phyloP scores from a whole-genome alignment of 768 basidiomycete species.

The Gymnopilus dilepis region DNA sequence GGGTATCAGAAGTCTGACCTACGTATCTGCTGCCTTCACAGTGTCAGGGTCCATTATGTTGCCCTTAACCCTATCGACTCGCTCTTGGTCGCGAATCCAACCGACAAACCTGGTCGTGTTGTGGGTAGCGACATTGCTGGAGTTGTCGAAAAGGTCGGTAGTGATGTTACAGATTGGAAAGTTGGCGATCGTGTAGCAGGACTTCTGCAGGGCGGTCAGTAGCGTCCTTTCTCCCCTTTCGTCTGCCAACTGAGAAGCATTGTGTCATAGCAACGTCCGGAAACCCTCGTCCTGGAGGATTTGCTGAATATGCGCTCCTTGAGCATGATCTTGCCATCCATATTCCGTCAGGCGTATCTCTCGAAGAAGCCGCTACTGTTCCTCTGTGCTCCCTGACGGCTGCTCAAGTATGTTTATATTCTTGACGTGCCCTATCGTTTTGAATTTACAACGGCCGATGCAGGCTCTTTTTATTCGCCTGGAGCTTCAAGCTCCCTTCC shows the following conservation, averaged over 20 bases:
- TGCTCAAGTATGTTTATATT: slow-evolving; percentile 32
- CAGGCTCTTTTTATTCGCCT: slow-evolving; percentile 40
- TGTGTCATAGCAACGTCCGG: slow-evolving; percentile 34
- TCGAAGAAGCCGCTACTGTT: slow-evolving; percentile 38
- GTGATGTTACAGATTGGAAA: slow-evolving; percentile 32
- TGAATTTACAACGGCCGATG: neutral
- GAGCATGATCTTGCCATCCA: slow-evolving; percentile 38
- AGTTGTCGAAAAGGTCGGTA: slow-evolving; percentile 35
- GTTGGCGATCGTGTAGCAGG: slow-evolving; percentile 40
- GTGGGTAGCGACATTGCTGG: slow-evolving; percentile 44
- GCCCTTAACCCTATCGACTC: slow-evolving; percentile 43
- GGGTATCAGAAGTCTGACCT: neutral
- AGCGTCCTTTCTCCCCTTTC: neutral
- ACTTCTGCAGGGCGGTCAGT: slow-evolving; percentile 38
- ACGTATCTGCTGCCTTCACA: neutral
- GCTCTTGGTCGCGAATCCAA: slow-evolving; percentile 31
- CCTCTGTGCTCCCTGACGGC: slow-evolving; percentile 39
- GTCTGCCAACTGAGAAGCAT: neutral
- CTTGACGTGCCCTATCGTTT: neutral
- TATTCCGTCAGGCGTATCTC: slow-evolving; percentile 31
- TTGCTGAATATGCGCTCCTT: slow-evolving; percentile 39
- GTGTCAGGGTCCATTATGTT: slow-evolving; percentile 36
- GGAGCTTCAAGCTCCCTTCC: slow-evolving; percentile 34
- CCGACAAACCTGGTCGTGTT: slow-evolving; percentile 34
- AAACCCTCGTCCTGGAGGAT: slow-evolving; percentile 38